These are phyloP conservation scores for Komagataella kurtzmanii DNA, from an alignment of 805 yeast species.

Conservation along the genomic window DNA sequence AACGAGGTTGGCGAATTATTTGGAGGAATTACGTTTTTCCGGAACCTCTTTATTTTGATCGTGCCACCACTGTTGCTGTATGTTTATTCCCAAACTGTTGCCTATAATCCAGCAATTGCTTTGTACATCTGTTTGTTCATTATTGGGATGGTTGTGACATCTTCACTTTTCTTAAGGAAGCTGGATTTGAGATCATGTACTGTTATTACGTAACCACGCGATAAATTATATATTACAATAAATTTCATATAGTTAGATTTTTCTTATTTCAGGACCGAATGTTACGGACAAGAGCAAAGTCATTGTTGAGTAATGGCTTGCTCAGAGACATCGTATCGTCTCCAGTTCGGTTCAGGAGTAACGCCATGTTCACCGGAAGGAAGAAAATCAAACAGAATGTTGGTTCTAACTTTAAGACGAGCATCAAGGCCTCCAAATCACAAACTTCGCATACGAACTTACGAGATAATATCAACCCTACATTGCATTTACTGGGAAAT, in stretches of 20 bases:
- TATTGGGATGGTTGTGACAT: neutral
- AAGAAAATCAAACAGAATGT: neutral
- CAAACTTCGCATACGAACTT: neutral
- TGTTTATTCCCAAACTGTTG: constrained; percentile 31
- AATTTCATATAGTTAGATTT: neutral
- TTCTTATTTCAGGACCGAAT: neutral
- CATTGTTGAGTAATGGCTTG: neutral
- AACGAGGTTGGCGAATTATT: constrained; percentile 56
- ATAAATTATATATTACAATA: no score
- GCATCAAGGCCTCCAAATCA: neutral
- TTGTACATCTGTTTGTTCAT: constrained; percentile 10
- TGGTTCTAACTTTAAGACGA: neutral
- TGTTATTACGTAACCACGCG: neutral
- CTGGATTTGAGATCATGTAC: neutral
- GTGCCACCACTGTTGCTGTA: constrained; percentile 35
- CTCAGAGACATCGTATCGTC: neutral
- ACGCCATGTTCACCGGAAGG: neutral
- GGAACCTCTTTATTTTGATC: constrained; percentile 31
- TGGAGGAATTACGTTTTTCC: constrained; percentile 53
- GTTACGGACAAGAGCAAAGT: neutral
- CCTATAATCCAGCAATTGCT: constrained; percentile 22
- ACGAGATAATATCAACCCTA: neutral
- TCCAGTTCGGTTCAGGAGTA: neutral
- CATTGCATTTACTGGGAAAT: neutral
- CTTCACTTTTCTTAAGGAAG: neutral